A percentile compares a stretch with the other conserved stretches of the same genome.
Conservation (phyloP, 768 basidiomycete genomes). For the Phanerochaete carnosa region DNA sequence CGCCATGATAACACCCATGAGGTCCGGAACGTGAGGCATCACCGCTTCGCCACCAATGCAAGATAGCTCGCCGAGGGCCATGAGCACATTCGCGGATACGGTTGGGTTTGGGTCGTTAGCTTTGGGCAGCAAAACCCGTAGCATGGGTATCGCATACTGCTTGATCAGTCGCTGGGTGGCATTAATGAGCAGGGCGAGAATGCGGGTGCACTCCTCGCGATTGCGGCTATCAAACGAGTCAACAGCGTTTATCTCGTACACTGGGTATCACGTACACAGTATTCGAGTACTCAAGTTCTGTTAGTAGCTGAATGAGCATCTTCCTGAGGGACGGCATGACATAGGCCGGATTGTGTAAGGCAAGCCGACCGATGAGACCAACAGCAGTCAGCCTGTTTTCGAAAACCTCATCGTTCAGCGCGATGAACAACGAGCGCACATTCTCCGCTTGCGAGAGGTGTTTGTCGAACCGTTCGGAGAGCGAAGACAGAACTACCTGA, state of each 20-base stretch:
- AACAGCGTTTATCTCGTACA: not conserved
- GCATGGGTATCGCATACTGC: slow-evolving; percentile 91
- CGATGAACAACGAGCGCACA: slow-evolving; percentile 95
- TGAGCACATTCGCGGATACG: slow-evolving; percentile 89
- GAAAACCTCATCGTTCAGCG: slow-evolving; percentile 95
- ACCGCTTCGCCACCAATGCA: slow-evolving; percentile 94
- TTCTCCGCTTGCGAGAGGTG: slow-evolving; percentile 98
- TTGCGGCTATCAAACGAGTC: slow-evolving; percentile 52
- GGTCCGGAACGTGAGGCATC: slow-evolving; percentile 72
- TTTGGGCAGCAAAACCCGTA: slow-evolving; percentile 88
- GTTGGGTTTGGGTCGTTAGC: slow-evolving; percentile 82
- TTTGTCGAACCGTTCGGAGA: slow-evolving; percentile 94
- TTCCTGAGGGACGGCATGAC: slow-evolving; percentile 98
- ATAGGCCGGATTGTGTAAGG: slow-evolving; percentile 95
- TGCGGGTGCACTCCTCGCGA: slow-evolving; percentile 88
- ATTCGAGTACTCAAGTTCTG: slow-evolving; percentile 95
- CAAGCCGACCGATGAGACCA: slow-evolving; percentile 85
- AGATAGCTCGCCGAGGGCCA: slow-evolving; percentile 92
- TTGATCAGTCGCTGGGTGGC: slow-evolving; percentile 94
- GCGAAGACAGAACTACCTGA: slow-evolving; percentile 76
- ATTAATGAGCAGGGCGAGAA: slow-evolving; percentile 85
- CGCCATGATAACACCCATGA: slow-evolving; percentile 88
- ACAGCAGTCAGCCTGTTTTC: slow-evolving; percentile 93
- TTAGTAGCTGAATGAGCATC: slow-evolving; percentile 91
- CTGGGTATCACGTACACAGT: slow-evolving; percentile 59